These are phyloP conservation scores for Ailanthus altissimus DNA, from an alignment of 345 rosid species.

Conservation along the genomic window DNA sequence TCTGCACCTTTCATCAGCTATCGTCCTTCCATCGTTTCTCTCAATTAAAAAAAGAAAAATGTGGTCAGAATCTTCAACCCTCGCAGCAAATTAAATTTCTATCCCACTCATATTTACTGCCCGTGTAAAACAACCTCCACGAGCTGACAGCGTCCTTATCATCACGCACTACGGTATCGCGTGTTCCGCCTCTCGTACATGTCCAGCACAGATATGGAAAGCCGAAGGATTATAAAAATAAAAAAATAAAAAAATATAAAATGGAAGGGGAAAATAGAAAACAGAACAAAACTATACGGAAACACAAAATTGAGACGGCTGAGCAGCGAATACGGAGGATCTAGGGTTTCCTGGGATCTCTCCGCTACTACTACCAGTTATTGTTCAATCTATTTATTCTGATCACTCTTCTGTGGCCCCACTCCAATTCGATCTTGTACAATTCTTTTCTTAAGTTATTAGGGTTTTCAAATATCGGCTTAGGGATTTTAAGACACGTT, in stretches of 20 bases:
- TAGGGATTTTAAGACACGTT: neutral
- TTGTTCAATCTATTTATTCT: conserved; percentile 9
- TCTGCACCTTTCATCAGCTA: neutral
- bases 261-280: neutral
- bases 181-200: neutral
- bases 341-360: conserved; percentile 66
- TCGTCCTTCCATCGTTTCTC: conserved; percentile 27
- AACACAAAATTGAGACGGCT: conserved; percentile 24
- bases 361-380: conserved; percentile 10
- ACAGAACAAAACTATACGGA: neutral
- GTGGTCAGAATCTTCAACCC: neutral
- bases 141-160: too few relatives aligned
- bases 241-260: too few relatives aligned
- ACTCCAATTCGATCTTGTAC: conserved; percentile 6
- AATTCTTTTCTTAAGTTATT: conserved; percentile 9
- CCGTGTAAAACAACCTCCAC: conserved; percentile 22
- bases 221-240: neutral
- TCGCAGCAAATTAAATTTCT: neutral
- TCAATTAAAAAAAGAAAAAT: neutral
- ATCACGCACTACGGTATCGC: conserved; percentile 15
- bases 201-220: neutral
- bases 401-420: neutral
- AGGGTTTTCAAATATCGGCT: conserved; percentile 30
- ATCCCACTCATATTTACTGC: conserved; percentile 15
- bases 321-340: conserved; percentile 41